Percentiles rank a stretch among this genome's conserved stretches.
These are phyloP conservation scores for Lenzites betulinus DNA, from an alignment of 768 basidiomycete genomes.

Conservation along the genomic window DNA sequence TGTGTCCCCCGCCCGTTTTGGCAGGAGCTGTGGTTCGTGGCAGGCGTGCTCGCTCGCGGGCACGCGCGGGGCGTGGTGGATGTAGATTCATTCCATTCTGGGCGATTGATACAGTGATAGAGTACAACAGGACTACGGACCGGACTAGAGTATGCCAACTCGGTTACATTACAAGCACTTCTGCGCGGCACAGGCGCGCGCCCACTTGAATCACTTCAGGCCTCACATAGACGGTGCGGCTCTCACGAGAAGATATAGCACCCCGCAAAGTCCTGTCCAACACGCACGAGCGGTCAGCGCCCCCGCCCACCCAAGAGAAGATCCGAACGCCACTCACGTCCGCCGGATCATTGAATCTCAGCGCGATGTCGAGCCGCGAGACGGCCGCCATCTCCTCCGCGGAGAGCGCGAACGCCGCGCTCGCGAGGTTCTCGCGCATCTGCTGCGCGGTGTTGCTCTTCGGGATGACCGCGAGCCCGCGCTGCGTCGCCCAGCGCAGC, in stretches of 20 bases:
- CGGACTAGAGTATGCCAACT: background rate
- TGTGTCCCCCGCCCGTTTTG: constrained; percentile 7
- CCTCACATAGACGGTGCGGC: too few species aligned
- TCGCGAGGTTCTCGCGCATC: constrained; percentile 38
- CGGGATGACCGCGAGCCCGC: constrained; percentile 73
- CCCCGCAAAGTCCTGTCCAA: constrained; percentile 18
- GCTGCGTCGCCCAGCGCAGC: constrained; percentile 79
- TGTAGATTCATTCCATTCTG: background rate
- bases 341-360: constrained; percentile 40
- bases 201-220: too few species aligned
- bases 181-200: too few species aligned
- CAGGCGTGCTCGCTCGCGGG: too few species aligned
- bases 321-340: constrained; percentile 20
- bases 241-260: constrained; percentile 23
- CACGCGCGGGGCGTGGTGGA: too few species aligned
- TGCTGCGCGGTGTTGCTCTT: constrained; percentile 56
- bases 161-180: background rate
- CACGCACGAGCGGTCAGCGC: background rate
- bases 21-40: constrained; percentile 5
- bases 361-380: constrained; percentile 33
- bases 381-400: constrained; percentile 38
- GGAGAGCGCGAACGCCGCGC: constrained; percentile 32
- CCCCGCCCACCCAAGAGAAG: too few species aligned
- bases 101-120: too few species aligned
- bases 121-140: background rate